Base-by-base conservation (phyloP, 139 green algal species). In the Coelastrella sp. region DNA sequence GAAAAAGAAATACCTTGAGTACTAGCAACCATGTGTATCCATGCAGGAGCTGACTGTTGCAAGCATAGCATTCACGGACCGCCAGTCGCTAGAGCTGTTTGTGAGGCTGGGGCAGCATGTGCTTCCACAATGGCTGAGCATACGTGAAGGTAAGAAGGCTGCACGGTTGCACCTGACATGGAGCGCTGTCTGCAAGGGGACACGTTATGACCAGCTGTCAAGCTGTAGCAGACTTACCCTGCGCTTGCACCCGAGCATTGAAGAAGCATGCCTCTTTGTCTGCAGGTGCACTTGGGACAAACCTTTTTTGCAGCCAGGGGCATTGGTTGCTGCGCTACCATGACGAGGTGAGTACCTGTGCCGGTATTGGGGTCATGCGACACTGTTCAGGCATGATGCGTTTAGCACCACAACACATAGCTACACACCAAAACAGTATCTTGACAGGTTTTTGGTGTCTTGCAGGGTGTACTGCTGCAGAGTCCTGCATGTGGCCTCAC, bases 111-210 rank as follows among this genome's bases (percentile, higher is more conserved):
- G 45, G 17, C 45, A 45, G 30, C 45, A 66, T 5, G 30, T 80
- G 21, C 45, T 80, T 15, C 72, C 30, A 17, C n/a, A 64, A 9
- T 80, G 72, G 72, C 72, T 67, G 13, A 50, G 45, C 48, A 80
- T 80, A 66, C 72, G 72, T 19, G 45, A 80, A 80, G 27, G 72
- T 80, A 19, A 32, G 40, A 41, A 57, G 41, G 68, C 68, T 34
- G 68, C 68, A 59, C 13, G n/a, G n/a, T n/a, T n/a, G n/a, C n/a
- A n/a, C n/a, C n/a, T n/a, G n/a, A n/a, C n/a, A n/a, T n/a, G n/a
- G n/a, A n/a, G n/a, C n/a, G n/a, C n/a, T n/a, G n/a, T n/a, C n/a
- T n/a, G n/a, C n/a, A n/a, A n/a, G n/a, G n/a, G n/a, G n/a, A n/a
- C n/a, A n/a, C n/a, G n/a, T n/a, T n/a, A n/a, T n/a, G n/a, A n/a